Evolutionary conservation across 768 basidiomycete species (phyloP).

Genomic region (Psilocybe cubensis): DNA sequence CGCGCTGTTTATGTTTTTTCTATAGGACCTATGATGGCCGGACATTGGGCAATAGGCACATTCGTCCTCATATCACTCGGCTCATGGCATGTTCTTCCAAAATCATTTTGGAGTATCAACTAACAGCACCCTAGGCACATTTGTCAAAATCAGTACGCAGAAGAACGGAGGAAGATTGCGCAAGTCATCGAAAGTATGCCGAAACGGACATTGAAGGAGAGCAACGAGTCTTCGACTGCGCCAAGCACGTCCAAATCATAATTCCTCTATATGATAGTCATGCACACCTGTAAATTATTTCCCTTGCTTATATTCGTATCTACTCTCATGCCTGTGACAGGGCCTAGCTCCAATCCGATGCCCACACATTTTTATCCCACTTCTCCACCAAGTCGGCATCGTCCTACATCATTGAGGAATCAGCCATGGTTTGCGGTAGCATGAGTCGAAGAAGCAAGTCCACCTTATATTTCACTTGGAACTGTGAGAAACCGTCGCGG

Average conservation of each 20-base stretch:
- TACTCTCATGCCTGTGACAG: background rate
- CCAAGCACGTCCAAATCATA: conserved; percentile 9
- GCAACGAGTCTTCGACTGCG: conserved; percentile 11
- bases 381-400: conserved; percentile 77
- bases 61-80: conserved; percentile 69
- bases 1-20: background rate
- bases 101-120: background rate
- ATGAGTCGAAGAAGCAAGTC: conserved; percentile 2
- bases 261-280: background rate
- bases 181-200: conserved; percentile 66
- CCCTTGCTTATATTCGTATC: background rate
- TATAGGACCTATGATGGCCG: conserved; percentile 65
- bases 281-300: background rate
- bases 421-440: background rate
- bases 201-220: conserved; percentile 48
- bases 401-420: conserved; percentile 43
- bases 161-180: conserved; percentile 58
- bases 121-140: conserved; percentile 50
- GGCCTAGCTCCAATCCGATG: conserved; percentile 33
- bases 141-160: conserved; percentile 57
- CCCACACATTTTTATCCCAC: conserved; percentile 73
- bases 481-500: conserved; percentile 71
- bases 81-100: conserved; percentile 58
- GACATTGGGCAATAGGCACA: conserved; percentile 80
- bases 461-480: conserved; percentile 75